Evolutionary conservation across 345 rosid species (phyloP), one percentile per base, ranked within the genome.

Genomic region (Brassica cretica): DNA sequence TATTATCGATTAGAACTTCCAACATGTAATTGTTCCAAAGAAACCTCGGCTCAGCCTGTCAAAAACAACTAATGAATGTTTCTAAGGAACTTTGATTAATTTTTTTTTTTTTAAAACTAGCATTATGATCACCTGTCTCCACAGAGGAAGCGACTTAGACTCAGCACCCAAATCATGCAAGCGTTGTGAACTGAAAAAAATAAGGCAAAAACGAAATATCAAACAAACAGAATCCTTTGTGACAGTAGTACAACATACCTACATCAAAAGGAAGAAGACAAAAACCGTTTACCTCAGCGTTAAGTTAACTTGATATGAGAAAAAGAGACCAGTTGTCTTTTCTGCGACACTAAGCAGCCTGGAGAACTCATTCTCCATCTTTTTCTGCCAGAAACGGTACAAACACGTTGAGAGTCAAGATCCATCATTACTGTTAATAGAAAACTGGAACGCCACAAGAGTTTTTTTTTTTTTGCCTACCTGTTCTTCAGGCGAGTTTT

Each of bases 21-120:
- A 91, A 75, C 88, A 93, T 85, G 76, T 93, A 95, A 87, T 90
- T 95, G 86, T 95, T 95, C 98, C 99, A 95, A 35, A 95, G 97
- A 87, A 95, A 95, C 83, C 99, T 87, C 24, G 96, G 99, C 77
- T 93, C 99, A 68, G 98, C 98, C 99, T 12, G n/a, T 46, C 76
- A 65, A 46, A n/a, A 41, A 44, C 27, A 65, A 6, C 25, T 24
- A 70, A 68, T 10, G 0, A 62, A 70, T 56, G 53, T 15, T 24
- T 27, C 33, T 51, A 70, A 66, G 8, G 59, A 66, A 73, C 12
- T 63, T 15, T 29, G 11, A 33, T 39, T 65, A 14, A 16, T 10
- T 39, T 19, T 0, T 19, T 19, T 19, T 19, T 19, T 75, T n/a
- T 49, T 41, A 46, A 73, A 19, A 71, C 16, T 33, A 49, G 66